Evolutionary conservation across 1,284 basidiomycete species (phyloP), one percentile per base, ranked within the genome.

Genomic region (Sanghuangporus weigelae): DNA sequence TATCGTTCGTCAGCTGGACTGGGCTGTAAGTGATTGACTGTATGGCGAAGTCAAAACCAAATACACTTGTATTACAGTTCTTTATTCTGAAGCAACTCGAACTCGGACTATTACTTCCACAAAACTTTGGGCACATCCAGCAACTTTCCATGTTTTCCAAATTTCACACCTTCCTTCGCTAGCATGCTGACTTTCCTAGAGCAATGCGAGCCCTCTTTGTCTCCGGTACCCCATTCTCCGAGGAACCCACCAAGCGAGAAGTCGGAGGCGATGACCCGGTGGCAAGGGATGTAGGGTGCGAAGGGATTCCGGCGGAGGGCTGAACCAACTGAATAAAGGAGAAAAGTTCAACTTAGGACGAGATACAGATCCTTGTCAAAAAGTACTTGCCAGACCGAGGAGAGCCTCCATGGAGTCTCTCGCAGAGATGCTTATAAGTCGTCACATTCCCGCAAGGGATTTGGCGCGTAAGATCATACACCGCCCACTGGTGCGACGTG

Each of bases 301-400:
- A 88, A 89, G 0, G 86, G 86, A 68, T 89, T 89, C 46, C 75
- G 77, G 44, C 81, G 76, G 44, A 89, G 71, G 0, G 85, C 87
- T 38, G 75, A 77, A 31, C 87, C 87, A 23, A 86, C 86, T 85
- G 66, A 14, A 35, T 48, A 38, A 21, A 48, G 55, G 44, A 31
- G 26, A 31, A 31, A 31, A 31, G 46, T 23, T 59, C 35, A 54
- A 39, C 36, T 12, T 42, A 42, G 40, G 40, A 42, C 7, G 7
- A 57, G 49, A 58, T 8, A 10, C 48, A 10, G 38, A 39, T 38
- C 42, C 16, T 7, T n/a, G 44, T 7, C 5, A 53, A 21, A 26
- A 19, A 23, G 42, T 35, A 14, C 77, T 11, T 68, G 84, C 83
- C 81, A 67, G 85, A 85, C 8, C 84, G 82, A 23, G 85, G 82